These are phyloP conservation scores for Phellinidium pouzarii DNA, from an alignment of 1,284 basidiomycete genomes.

Conservation along the genomic window DNA sequence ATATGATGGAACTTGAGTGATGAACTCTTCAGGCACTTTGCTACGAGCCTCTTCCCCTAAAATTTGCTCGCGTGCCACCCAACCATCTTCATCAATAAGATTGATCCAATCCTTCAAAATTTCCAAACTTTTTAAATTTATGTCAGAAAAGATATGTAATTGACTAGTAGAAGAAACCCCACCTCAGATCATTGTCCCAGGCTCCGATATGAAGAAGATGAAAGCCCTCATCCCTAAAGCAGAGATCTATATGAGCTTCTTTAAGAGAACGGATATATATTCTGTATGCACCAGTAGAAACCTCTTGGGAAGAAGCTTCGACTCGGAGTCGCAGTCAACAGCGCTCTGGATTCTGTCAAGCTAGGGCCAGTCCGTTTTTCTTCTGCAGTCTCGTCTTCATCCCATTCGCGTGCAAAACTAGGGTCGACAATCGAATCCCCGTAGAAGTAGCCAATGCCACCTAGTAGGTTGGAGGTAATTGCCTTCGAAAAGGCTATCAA, in stretches of 20 bases:
- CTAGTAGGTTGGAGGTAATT: constrained; percentile 83
- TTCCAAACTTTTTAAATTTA: constrained; percentile 50
- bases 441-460: constrained; percentile 92
- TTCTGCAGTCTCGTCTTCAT: constrained; percentile 64
- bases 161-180: constrained; percentile 8
- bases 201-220: constrained; percentile 85
- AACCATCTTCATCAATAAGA: constrained; percentile 88
- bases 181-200: constrained; percentile 91
- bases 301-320: constrained; percentile 94
- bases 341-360: constrained; percentile 63
- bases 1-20: constrained; percentile 86
- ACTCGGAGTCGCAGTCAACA: constrained; percentile 92
- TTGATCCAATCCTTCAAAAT: constrained; percentile 87
- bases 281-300: constrained; percentile 78
- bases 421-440: constrained; percentile 85
- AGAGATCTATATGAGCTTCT: constrained; percentile 4
- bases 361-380: constrained; percentile 48
- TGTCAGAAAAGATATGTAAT: background rate
- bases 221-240: constrained; percentile 87
- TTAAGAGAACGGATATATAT: background rate
- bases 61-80: constrained; percentile 94
- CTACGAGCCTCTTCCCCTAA: constrained; percentile 92
- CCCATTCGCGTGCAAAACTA: constrained; percentile 83
- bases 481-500: constrained; percentile 75
- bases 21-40: constrained; percentile 85